phyloP scores from a whole-genome alignment of 2,329 filamentous ascomycete genomes.

The Xylaria sp. region DNA sequence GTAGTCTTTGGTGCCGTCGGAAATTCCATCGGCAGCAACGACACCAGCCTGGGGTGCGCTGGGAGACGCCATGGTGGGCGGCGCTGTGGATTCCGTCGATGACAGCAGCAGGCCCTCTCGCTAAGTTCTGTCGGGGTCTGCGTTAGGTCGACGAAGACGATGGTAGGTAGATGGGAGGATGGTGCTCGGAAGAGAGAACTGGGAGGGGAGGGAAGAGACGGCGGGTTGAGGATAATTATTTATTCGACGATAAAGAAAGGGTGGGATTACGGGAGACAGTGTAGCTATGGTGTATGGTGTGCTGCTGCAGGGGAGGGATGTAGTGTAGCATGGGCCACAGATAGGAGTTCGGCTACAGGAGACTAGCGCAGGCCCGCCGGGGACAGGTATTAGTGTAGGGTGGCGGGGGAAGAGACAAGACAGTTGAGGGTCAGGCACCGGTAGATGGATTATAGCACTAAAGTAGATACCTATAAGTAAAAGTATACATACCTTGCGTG shows the following conservation, averaged over 20 bases:
- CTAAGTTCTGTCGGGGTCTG: conserved; percentile 28
- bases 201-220: conserved; percentile 9
- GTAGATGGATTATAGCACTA: not conserved
- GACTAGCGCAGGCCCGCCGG: not conserved
- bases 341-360: not conserved
- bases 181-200: conserved; percentile 10
- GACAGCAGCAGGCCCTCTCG: conserved; percentile 37
- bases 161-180: not conserved
- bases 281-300: not conserved
- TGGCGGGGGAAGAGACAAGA: not conserved
- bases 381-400: not conserved
- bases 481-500: too few relatives aligned
- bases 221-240: conserved; percentile 30
- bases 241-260: conserved; percentile 19
- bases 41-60: conserved; percentile 53
- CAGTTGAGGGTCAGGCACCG: not conserved
- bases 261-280: conserved; percentile 20
- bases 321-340: too few relatives aligned
- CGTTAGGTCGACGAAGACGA: conserved; percentile 29
- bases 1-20: conserved; percentile 48
- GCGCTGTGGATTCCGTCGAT: conserved; percentile 47
- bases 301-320: not conserved
- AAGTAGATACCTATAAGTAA: not conserved
- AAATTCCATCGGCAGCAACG: conserved; percentile 52
- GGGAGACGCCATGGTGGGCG: conserved; percentile 49